These are phyloP conservation scores for Sordariomycetes sp. DNA, from an alignment of 2,329 filamentous ascomycete species.

Conservation along the genomic window DNA sequence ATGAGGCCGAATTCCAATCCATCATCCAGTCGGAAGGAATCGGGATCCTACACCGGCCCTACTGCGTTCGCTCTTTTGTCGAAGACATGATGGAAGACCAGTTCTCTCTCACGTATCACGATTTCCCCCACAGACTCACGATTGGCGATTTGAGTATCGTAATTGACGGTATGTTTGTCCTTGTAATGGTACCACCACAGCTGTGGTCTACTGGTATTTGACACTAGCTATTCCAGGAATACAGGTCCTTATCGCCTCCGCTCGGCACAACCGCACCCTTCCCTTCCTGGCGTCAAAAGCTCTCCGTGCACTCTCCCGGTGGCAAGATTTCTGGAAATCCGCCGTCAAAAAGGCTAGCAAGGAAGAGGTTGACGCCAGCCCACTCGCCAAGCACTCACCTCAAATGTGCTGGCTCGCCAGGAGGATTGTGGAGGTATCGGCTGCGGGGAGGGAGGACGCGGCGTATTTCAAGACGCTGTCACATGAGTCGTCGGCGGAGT, in stretches of 20 bases:
- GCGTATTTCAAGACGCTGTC: background rate
- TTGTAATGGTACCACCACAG: background rate
- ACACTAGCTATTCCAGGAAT: conserved; percentile 1
- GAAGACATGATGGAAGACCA: conserved; percentile 10
- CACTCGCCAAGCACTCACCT: conserved; percentile 6
- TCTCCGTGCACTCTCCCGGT: conserved; percentile 9
- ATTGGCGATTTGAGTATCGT: background rate
- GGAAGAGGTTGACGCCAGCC: background rate
- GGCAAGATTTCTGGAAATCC: conserved; percentile 10
- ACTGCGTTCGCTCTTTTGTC: conserved; percentile 8
- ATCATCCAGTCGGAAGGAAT: background rate
- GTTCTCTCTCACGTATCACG: conserved; percentile 5
- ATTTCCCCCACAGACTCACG: background rate
- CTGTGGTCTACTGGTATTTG: background rate
- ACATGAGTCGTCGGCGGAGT: background rate
- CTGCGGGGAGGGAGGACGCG: conserved; percentile 3
- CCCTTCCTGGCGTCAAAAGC: conserved; percentile 4
- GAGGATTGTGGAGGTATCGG: conserved; percentile 5
- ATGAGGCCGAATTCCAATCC: conserved; percentile 8
- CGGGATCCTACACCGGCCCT: background rate
- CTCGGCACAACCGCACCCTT: conserved; percentile 8
- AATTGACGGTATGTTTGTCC: no score
- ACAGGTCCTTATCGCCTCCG: conserved; percentile 6
- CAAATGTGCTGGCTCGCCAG: conserved; percentile 7
- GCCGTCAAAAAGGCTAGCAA: background rate